These are phyloP conservation scores for Salmacisia buchloeana DNA, from an alignment of 1,284 basidiomycete species.

Conservation along the genomic window DNA sequence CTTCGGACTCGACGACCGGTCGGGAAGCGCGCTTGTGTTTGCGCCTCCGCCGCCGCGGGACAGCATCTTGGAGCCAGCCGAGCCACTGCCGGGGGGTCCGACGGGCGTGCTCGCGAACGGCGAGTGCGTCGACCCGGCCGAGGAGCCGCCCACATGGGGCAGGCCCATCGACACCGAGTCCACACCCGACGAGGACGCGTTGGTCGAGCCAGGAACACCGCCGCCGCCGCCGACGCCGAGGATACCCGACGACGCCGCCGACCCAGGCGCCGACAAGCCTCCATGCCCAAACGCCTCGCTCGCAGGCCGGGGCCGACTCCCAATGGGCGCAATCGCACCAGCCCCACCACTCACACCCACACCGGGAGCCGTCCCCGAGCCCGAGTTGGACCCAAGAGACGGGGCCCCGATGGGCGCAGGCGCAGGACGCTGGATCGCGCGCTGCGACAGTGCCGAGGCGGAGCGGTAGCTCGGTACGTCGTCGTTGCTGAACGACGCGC, in stretches of 20 bases:
- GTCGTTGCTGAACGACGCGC: background rate
- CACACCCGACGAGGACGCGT: too few species aligned
- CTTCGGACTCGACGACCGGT: constrained; percentile 15
- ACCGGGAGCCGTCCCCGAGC: too few species aligned
- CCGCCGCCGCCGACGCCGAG: too few species aligned
- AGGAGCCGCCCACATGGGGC: too few species aligned
- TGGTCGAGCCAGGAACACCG: too few species aligned
- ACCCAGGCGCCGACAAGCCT: too few species aligned
- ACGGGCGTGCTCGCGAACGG: too few species aligned
- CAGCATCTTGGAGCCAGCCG: too few species aligned
- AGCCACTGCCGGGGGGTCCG: too few species aligned
- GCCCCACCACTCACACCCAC: constrained; percentile 11
- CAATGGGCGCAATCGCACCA: constrained; percentile 45
- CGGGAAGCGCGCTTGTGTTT: background rate
- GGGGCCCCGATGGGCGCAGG: background rate
- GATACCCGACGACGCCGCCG: constrained; percentile 16
- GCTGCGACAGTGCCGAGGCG: constrained; percentile 25
- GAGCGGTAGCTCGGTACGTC: constrained; percentile 14
- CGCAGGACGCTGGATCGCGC: constrained; percentile 22
- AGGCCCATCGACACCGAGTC: too few species aligned
- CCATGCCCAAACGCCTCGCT: constrained; percentile 25
- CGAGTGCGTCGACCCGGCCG: too few species aligned
- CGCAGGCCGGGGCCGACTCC: constrained; percentile 36
- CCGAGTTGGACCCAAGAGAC: background rate
- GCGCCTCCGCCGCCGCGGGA: background rate